Evolutionary conservation across 176 grass and related monocot species (phyloP), one percentile per base, ranked within the genome.

Genomic region (Otatea glauca): DNA sequence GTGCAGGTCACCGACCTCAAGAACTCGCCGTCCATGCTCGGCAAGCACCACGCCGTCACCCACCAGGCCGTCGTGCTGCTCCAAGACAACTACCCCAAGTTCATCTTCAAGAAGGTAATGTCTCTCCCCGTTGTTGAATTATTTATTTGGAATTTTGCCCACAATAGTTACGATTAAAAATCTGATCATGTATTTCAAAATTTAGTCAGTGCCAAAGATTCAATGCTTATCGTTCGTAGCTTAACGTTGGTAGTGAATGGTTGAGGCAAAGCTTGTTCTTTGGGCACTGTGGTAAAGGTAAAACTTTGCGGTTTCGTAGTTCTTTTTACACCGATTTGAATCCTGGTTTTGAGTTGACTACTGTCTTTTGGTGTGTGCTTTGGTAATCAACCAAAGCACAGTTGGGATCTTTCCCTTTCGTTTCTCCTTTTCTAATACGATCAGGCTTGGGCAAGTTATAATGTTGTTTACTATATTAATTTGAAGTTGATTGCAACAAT

Each of bases 61-160:
- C 90, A 73, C 38, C 96, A 98, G 85, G 96, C 96, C 2, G 84
- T 98, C 23, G 78, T 89, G 0, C 89, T 98, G 83, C 86, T 98
- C 59, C 96, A 98, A 81, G 96, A 98, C 86, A 98, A 94, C 77
- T 98, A 98, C 80, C 95, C 95, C 25, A 92, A 98, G 34, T 98
- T 98, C 82, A 98, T 98, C 43, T 91, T 92, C 65, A 98, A 98
- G 80, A 98, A 98, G 95, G 95, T 98, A 88, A 87, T 24, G 60
- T 7, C 48, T 69, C 48, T 39, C 15, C 41, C 72, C 42, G 0
- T 7, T 29, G 65, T 43, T 68, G 68, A 80, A 83, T 83, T 79
- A 1, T 29, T 68, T 2, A 11, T 14, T 79, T 82, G 10, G 21
- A 82, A 78, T n/a, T 77, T 65, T 72, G 21, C 49, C 15, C 66